Percentiles rank a stretch among this genome's conserved stretches.
Conservation (phyloP, 2,329 filamentous ascomycete genomes). For the Hypoxylon sp. region DNA sequence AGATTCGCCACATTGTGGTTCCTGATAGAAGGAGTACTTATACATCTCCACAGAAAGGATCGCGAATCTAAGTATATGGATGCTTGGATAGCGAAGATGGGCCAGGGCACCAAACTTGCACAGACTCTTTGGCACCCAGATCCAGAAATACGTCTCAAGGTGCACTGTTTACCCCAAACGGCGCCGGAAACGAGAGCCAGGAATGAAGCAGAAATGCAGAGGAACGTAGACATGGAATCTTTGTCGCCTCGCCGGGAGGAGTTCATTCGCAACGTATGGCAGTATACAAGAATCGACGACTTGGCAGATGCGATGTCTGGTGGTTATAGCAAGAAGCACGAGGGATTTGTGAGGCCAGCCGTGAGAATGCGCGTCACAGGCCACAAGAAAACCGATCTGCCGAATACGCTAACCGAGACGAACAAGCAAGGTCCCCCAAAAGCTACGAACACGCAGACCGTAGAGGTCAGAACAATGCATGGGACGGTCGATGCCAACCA, state of each 20-base stretch:
- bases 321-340: neutral
- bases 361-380: slow-evolving; percentile 21
- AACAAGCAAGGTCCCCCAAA: neutral
- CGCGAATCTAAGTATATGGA: slow-evolving; percentile 15
- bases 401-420: neutral
- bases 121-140: slow-evolving; percentile 6
- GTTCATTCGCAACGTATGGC: slow-evolving; percentile 19
- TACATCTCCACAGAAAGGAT: slow-evolving; percentile 39
- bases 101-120: slow-evolving; percentile 16
- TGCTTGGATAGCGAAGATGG: slow-evolving; percentile 36
- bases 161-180: neutral
- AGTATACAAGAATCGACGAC: slow-evolving; percentile 4
- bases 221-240: neutral
- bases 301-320: slow-evolving; percentile 1
- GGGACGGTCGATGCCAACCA: slow-evolving; percentile 45
- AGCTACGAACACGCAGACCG: neutral
- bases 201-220: neutral
- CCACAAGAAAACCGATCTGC: slow-evolving; percentile 7
- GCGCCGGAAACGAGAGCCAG: neutral
- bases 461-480: slow-evolving; percentile 40
- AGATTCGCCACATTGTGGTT: slow-evolving; percentile 42
- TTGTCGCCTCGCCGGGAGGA: neutral
- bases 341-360: neutral
- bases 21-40: slow-evolving; percentile 32
- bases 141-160: neutral